Evolutionary conservation across 1,284 basidiomycete genomes (phyloP), one percentile per base, ranked within the genome.

Genomic region (Leccinum fuscescens): DNA sequence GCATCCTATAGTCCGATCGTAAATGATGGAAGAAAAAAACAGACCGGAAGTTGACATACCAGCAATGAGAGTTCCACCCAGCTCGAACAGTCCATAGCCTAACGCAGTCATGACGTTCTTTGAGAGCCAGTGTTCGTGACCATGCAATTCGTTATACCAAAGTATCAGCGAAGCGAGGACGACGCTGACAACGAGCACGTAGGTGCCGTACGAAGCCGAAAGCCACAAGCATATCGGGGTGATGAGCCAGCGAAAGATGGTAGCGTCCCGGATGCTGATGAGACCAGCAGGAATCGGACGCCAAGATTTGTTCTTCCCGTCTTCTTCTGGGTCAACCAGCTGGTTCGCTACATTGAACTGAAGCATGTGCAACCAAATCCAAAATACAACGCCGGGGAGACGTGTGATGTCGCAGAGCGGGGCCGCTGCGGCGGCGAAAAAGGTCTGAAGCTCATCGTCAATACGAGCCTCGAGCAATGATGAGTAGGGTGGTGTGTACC

Each of bases 331-430:
- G 54, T 70, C 66, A 24, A 76, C 64, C 29, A 72, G 66, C 63
- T 82, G 81, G 59, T 82, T 82, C 3, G 80, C 74, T n/a, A 77
- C 72, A 51, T 76, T 72, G 66, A 80, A 78, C 33, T 82, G 79
- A 4, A 82, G 72, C 12, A 79, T 69, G 62, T 82, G 77, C 17
- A 80, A 55, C 74, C 76, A 80, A 1, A 79, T 73, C 81, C 81
- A 82, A 46, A 76, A 71, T 20, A 74, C 59, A 17, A 70, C 64
- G 52, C 74, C 69, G 6, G 66, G 62, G 17, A 77, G 64, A 56
- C 35, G 65, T 37, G 35, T 64, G 27, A 56, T 35, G 52, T 60
- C 59, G 39, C 51, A 73, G 42, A 75, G 57, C 11, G 76, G 77
- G 14, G 77, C 72, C 0, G 74, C 70, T 1, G 74, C 72, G 1